Evolutionary conservation across 768 basidiomycete species (phyloP).

Genomic region (Russula dissimulans): DNA sequence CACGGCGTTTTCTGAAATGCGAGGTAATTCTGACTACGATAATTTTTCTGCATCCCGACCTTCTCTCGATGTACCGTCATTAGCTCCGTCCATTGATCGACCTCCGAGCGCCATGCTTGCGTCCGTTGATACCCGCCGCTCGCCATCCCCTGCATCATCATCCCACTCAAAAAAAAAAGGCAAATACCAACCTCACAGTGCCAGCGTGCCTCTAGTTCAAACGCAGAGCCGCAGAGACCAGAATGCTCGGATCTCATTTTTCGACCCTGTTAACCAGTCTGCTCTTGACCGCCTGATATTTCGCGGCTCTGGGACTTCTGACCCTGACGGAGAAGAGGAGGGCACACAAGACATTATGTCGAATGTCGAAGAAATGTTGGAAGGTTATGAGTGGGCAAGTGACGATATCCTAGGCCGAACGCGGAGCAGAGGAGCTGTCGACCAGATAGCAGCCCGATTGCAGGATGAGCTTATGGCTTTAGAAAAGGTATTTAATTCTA

Average conservation of each 20-base stretch:
- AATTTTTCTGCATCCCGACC: slow-evolving; percentile 5
- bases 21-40: slow-evolving; percentile 1
- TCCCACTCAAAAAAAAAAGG: neutral
- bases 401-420: slow-evolving; percentile 64
- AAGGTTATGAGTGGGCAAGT: slow-evolving; percentile 95
- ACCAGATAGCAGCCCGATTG: slow-evolving; percentile 84
- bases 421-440: slow-evolving; percentile 64
- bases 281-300: slow-evolving; percentile 61
- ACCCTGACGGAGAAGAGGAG: slow-evolving; percentile 45
- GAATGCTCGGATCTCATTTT: slow-evolving; percentile 72
- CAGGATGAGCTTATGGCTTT: slow-evolving; percentile 86
- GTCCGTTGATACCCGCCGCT: neutral
- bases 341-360: slow-evolving; percentile 73
- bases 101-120: neutral
- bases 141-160: slow-evolving; percentile 13
- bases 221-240: slow-evolving; percentile 44
- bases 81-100: slow-evolving; percentile 4
- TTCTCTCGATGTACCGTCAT: slow-evolving; percentile 16
- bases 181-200: slow-evolving; percentile 4
- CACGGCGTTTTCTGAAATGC: slow-evolving; percentile 4
- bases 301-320: slow-evolving; percentile 25
- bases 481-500: slow-evolving; percentile 59
- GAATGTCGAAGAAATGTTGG: slow-evolving; percentile 97
- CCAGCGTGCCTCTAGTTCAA: slow-evolving; percentile 22
- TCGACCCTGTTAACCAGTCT: slow-evolving; percentile 71